phyloP scores from a whole-genome alignment of 1,139 yeast species.

The Groenewaldozyma auringiensis region DNA sequence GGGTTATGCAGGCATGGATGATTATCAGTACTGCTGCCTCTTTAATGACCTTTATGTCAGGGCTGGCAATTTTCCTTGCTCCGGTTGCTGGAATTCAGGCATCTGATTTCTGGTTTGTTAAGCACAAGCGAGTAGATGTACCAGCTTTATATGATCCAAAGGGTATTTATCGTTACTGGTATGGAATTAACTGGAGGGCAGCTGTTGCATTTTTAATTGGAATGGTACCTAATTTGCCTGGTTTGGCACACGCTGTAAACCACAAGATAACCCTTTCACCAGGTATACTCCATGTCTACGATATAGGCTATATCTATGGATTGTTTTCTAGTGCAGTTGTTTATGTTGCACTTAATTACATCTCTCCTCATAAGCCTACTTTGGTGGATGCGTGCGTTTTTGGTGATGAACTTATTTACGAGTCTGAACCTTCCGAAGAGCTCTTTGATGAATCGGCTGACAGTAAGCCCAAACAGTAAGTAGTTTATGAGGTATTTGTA shows the following conservation, averaged over 20 bases:
- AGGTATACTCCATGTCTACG: slow-evolving; percentile 28
- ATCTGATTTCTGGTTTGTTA: slow-evolving; percentile 38
- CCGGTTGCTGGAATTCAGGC: slow-evolving; percentile 39
- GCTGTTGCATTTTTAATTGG: slow-evolving; percentile 36
- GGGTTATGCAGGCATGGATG: slow-evolving; percentile 43
- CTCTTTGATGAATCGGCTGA: no score
- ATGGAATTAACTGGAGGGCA: slow-evolving; percentile 41
- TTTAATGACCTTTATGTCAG: slow-evolving; percentile 31
- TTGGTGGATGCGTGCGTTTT: not conserved
- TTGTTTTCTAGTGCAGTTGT: slow-evolving; percentile 21
- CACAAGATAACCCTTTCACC: slow-evolving; percentile 29
- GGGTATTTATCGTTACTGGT: slow-evolving; percentile 33
- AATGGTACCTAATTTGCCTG: slow-evolving; percentile 40
- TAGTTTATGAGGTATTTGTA: no score
- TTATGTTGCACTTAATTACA: slow-evolving; percentile 18
- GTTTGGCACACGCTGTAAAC: slow-evolving; percentile 31
- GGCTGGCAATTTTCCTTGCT: slow-evolving; percentile 37
- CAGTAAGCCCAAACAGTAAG: no score
- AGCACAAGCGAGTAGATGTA: slow-evolving; percentile 29
- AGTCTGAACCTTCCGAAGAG: no score
- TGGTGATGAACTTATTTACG: slow-evolving; percentile 5
- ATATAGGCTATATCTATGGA: slow-evolving; percentile 33
- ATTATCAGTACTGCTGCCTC: slow-evolving; percentile 38
- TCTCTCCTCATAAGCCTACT: slow-evolving; percentile 6
- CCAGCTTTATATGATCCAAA: slow-evolving; percentile 32